Evolutionary conservation across 192 early-diverging fungal species (phyloP).

Genomic region (Gryganskiella cystojenkinii): DNA sequence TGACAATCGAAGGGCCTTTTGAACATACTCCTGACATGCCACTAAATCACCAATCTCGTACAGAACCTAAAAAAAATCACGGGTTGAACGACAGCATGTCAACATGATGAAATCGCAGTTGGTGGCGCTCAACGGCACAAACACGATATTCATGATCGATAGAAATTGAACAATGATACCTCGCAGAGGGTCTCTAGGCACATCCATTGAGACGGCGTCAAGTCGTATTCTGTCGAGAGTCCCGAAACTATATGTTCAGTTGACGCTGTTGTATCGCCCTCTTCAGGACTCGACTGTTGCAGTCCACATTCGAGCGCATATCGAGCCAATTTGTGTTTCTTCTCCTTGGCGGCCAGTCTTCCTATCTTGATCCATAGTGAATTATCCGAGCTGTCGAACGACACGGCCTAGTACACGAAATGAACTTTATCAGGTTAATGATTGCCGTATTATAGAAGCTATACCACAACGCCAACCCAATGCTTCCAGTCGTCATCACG

Average conservation of each 20-base stretch:
- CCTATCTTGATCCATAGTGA: slow-evolving; percentile 45
- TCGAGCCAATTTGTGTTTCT: slow-evolving; percentile 33
- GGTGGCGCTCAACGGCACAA: no score
- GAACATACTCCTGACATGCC: slow-evolving; percentile 50
- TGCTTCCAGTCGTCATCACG: no score
- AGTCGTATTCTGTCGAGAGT: slow-evolving; percentile 14
- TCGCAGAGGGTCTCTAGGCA: slow-evolving; percentile 45
- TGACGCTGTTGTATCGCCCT: neutral
- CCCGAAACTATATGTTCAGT: neutral
- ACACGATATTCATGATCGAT: no score
- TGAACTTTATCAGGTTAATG: no score
- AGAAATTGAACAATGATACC: slow-evolving; percentile 18
- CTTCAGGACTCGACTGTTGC: neutral
- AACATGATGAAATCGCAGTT: no score
- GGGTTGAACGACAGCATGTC: no score
- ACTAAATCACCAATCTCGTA: slow-evolving; percentile 56
- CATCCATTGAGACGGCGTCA: slow-evolving; percentile 41
- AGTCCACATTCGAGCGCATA: slow-evolving; percentile 40
- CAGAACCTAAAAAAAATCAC: slow-evolving; percentile 47
- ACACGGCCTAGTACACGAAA: slow-evolving; percentile 7
- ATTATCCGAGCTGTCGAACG: slow-evolving; percentile 42
- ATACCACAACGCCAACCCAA: no score
- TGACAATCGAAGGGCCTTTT: slow-evolving; percentile 27
- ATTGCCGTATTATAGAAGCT: no score
- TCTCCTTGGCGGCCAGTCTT: slow-evolving; percentile 35